Conservation (phyloP, 2,329 filamentous ascomycete genomes). For the Chrysosporium queenslandicum region DNA sequence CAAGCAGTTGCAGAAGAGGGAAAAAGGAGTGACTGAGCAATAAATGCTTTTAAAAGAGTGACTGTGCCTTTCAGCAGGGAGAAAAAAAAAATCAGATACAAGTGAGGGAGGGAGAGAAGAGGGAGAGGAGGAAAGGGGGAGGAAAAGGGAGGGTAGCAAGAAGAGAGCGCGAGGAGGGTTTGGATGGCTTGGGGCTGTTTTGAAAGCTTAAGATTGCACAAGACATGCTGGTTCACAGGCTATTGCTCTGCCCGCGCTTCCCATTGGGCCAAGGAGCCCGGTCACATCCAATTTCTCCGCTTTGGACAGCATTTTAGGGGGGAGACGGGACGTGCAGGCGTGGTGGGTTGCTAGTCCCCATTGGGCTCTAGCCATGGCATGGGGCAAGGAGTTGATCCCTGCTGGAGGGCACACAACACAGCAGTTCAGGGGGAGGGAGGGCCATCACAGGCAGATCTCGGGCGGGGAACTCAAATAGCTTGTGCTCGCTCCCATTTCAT, state of each 20-base stretch:
- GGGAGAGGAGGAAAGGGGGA: neutral
- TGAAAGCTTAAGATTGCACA: neutral
- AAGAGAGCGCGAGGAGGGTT: neutral
- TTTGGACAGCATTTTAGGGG: neutral
- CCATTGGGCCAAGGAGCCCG: neutral
- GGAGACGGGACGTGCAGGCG: neutral
- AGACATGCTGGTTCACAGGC: neutral
- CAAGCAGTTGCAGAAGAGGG: neutral
- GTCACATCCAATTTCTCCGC: neutral
- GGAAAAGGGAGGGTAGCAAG: neutral
- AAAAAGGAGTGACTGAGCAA: conserved; percentile 17
- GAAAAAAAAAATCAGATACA: conserved; percentile 4
- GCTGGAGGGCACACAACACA: too few species aligned
- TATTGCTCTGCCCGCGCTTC: neutral
- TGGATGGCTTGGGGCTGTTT: neutral
- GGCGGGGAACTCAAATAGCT: neutral
- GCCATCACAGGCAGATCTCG: neutral
- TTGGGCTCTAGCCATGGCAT: neutral
- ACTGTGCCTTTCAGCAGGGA: neutral
- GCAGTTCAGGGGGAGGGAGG: neutral
- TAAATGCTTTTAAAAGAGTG: conserved; percentile 9
- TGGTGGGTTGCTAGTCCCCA: neutral
- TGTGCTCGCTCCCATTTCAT: too few species aligned
- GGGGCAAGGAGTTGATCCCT: neutral
- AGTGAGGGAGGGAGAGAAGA: conserved; percentile 1